A percentile compares a stretch with the other conserved stretches of the same genome.
phyloP scores from a whole-genome alignment of 306 rosid genomes.

The Vigna nakashimae region DNA sequence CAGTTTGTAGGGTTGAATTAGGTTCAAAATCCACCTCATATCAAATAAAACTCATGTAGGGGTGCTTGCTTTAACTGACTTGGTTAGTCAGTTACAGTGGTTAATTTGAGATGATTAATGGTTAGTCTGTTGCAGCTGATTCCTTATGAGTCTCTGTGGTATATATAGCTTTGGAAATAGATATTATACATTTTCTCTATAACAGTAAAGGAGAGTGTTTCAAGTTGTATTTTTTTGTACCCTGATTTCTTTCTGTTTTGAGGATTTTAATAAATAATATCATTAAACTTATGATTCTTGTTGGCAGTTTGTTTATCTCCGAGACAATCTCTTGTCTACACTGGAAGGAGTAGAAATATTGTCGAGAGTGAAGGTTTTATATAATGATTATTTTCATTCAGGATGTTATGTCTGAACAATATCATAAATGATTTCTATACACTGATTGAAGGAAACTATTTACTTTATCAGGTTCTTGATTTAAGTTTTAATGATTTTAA shows the following conservation, averaged over 20 bases:
- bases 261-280: not conserved
- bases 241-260: constrained; percentile 31
- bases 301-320: constrained; percentile 92
- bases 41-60: too few relatives aligned
- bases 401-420: constrained; percentile 36
- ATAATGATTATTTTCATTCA: constrained; percentile 6
- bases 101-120: too few relatives aligned
- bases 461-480: constrained; percentile 86
- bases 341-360: constrained; percentile 94
- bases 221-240: constrained; percentile 31
- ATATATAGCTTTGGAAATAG: too few relatives aligned
- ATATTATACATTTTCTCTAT: too few relatives aligned
- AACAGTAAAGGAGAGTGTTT: constrained; percentile 6
- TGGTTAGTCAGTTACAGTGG: too few relatives aligned
- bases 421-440: constrained; percentile 38
- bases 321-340: constrained; percentile 92
- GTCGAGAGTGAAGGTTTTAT: constrained; percentile 89
- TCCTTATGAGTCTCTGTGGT: too few relatives aligned
- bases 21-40: too few relatives aligned
- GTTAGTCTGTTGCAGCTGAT: too few relatives aligned
- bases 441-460: constrained; percentile 40
- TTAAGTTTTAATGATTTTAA: constrained; percentile 97
- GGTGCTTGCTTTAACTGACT: too few relatives aligned
- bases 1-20: too few relatives aligned
- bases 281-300: constrained; percentile 42